These are phyloP conservation scores for Nakaseomyces uthaithaninus DNA, from an alignment of 1,139 yeast species.

Conservation along the genomic window DNA sequence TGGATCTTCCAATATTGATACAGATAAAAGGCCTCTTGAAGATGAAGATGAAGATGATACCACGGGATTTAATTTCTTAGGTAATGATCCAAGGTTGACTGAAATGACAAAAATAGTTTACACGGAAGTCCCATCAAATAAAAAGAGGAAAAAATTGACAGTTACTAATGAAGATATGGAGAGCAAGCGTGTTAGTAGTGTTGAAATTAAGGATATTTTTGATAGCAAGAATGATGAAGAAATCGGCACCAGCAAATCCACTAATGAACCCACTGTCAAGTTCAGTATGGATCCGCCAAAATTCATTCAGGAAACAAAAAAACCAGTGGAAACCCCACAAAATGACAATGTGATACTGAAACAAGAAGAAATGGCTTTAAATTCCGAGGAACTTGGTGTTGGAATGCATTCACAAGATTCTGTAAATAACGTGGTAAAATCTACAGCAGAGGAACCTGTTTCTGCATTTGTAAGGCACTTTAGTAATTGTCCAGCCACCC, in stretches of 20 bases:
- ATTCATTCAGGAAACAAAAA: conserved; percentile 6
- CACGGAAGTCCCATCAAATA: conserved; percentile 16
- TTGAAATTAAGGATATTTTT: conserved; percentile 19
- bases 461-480: conserved; percentile 6
- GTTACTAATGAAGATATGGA: conserved; percentile 27
- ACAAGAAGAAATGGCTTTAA: background rate
- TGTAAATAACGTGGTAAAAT: background rate
- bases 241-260: conserved; percentile 5
- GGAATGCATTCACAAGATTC: conserved; percentile 7
- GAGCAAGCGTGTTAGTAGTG: conserved; percentile 20
- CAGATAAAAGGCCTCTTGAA: conserved; percentile 8
- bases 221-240: conserved; percentile 4
- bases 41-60: conserved; percentile 9
- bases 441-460: background rate
- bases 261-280: conserved; percentile 21
- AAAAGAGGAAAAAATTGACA: conserved; percentile 10
- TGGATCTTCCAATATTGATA: background rate
- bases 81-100: conserved; percentile 19
- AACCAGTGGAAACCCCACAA: background rate
- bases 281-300: conserved; percentile 23
- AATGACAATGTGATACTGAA: background rate
- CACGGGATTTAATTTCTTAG: conserved; percentile 5
- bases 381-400: background rate
- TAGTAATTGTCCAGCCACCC: conserved; percentile 13
- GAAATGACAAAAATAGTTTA: conserved; percentile 37